phyloP scores from a whole-genome alignment of 495 filamentous ascomycete genomes.

The Penicillium turbatum region DNA sequence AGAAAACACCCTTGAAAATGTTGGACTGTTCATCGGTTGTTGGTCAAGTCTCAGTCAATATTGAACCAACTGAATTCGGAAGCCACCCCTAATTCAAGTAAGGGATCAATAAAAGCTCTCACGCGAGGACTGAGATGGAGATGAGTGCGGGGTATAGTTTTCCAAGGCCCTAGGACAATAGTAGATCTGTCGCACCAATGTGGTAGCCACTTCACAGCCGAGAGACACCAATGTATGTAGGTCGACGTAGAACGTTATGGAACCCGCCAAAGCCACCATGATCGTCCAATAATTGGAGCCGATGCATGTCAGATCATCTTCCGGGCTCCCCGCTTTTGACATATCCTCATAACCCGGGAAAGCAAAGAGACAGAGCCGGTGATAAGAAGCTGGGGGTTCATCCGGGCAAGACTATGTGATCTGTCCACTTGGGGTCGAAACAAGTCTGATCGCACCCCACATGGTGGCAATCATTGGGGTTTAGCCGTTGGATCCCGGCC shows the following conservation, averaged over 20 bases:
- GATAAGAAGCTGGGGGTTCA: background rate
- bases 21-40: background rate
- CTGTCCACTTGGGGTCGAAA: background rate
- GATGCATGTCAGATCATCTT: background rate
- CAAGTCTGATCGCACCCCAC: background rate
- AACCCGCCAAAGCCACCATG: background rate
- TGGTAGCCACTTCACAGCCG: background rate
- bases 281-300: constrained; percentile 6
- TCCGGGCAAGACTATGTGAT: background rate
- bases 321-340: background rate
- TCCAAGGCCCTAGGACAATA: background rate
- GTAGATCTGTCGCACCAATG: background rate
- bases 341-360: background rate
- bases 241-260: background rate
- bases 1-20: background rate
- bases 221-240: background rate
- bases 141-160: background rate
- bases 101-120: background rate
- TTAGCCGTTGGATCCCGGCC: background rate
- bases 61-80: background rate
- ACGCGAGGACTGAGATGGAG: background rate
- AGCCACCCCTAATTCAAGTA: background rate
- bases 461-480: background rate
- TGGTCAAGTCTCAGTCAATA: background rate
- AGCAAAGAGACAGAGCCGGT: background rate